These are phyloP conservation scores for Phytophthora sojae DNA, from an alignment of 352 stramenopile species.

Conservation along the genomic window DNA sequence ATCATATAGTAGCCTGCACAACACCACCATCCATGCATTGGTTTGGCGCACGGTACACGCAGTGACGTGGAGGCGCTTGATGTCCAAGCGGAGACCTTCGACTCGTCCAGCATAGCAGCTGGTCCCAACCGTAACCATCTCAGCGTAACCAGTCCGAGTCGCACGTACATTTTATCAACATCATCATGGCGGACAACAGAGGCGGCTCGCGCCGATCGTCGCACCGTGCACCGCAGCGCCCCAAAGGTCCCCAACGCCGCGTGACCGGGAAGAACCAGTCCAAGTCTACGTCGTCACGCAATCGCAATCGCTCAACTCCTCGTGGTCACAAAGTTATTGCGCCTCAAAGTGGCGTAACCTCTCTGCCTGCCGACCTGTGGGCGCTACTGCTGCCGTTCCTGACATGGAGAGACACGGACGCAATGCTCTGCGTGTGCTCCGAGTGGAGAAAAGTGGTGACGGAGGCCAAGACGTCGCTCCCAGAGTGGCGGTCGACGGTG, in stretches of 20 bases:
- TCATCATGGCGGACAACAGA: constrained; percentile 17
- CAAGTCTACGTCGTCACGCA: constrained; percentile 3
- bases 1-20: constrained; percentile 12
- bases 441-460: constrained; percentile 35
- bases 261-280: neutral
- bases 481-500: constrained; percentile 53
- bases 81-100: neutral
- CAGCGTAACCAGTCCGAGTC: constrained; percentile 6
- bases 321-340: constrained; percentile 21
- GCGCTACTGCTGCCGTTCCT: constrained; percentile 52
- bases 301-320: constrained; percentile 6
- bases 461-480: constrained; percentile 23
- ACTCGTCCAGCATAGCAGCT: neutral
- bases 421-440: constrained; percentile 42
- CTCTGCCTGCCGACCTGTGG: constrained; percentile 55
- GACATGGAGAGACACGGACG: constrained; percentile 53
- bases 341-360: constrained; percentile 19
- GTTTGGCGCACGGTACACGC: neutral
- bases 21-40: neutral
- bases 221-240: constrained; percentile 3
- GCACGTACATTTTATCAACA: constrained; percentile 3
- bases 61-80: neutral
- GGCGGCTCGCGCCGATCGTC: constrained; percentile 11
- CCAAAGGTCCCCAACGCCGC: constrained; percentile 7
- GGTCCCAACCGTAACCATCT: neutral